A percentile compares a stretch with the other conserved stretches of the same genome.
These are phyloP conservation scores for Zalaria obscura DNA, from an alignment of 2,329 filamentous ascomycete genomes.

Conservation along the genomic window DNA sequence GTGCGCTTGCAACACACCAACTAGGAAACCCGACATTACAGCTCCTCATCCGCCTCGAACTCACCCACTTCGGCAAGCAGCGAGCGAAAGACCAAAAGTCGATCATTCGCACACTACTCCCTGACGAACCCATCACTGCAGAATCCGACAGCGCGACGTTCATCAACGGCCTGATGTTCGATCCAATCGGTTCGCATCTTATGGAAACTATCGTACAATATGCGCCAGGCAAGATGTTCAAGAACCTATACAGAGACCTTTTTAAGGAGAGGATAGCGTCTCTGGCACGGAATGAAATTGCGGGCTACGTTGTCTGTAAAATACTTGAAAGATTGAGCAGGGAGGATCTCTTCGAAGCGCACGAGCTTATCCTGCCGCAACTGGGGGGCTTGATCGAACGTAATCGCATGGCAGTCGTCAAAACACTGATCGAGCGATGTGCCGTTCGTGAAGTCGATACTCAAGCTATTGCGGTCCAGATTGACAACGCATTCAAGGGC, in stretches of 20 bases:
- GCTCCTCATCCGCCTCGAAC: slow-evolving; percentile 73
- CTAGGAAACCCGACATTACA: slow-evolving; percentile 91
- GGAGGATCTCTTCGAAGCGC: slow-evolving; percentile 65
- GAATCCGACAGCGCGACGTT: slow-evolving; percentile 64
- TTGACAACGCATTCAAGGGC: slow-evolving; percentile 43
- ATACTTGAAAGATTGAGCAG: slow-evolving; percentile 74
- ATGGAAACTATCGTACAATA: slow-evolving; percentile 74
- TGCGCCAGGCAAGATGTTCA: slow-evolving; percentile 80
- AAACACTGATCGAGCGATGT: slow-evolving; percentile 72
- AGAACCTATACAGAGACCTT: slow-evolving; percentile 65
- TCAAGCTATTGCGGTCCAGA: slow-evolving; percentile 37
- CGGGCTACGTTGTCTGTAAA: slow-evolving; percentile 72
- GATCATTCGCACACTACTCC: slow-evolving; percentile 64
- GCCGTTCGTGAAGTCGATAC: slow-evolving; percentile 49
- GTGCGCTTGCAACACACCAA: slow-evolving; percentile 73
- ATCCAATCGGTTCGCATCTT: slow-evolving; percentile 76
- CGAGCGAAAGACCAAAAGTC: slow-evolving; percentile 51
- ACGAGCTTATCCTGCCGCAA: slow-evolving; percentile 57
- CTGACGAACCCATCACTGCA: slow-evolving; percentile 63
- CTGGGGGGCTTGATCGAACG: slow-evolving; percentile 60
- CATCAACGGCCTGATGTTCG: slow-evolving; percentile 76
- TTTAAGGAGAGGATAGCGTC: slow-evolving; percentile 69
- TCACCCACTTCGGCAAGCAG: slow-evolving; percentile 56
- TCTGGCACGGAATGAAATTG: slow-evolving; percentile 77
- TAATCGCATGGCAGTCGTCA: slow-evolving; percentile 64